Evolutionary conservation across 768 basidiomycete species (phyloP), one percentile per base, ranked within the genome.

Genomic region (Leccinum subgranulosum): DNA sequence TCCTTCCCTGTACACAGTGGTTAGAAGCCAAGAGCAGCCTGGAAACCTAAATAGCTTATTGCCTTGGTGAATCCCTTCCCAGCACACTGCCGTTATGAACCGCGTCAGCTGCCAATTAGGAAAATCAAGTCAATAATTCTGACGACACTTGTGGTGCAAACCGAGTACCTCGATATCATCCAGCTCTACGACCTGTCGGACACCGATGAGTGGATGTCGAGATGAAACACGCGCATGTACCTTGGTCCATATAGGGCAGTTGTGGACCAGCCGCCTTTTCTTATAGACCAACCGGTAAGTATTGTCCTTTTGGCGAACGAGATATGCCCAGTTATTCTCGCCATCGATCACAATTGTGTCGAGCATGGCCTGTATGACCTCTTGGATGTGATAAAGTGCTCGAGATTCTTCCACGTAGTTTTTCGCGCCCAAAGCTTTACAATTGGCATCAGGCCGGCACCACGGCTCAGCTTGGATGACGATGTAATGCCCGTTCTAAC

Each of bases 351-450:
- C 60, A 49, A 73, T 66, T 4, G 49, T 57, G 23, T 74, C 73
- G 5, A 74, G 56, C 72, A 74, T 74, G 8, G 67, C 64, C 41
- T 73, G 73, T 54, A 73, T 57, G 6, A 72, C 68, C 47, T 74
- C 72, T 56, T 61, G 57, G 36, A 73, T 48, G 23, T 72, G 53
- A 34, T 45, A 59, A 6, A 59, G 62, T 2, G 72, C 71, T 25
- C 61, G 57, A 19, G 21, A 21, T 47, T 73, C 71, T 34, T 64
- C 66, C 23, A 55, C 1, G 46, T 55, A 63, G 15, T 28, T 4
- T 2, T 15, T 19, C 5, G 15, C 36, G 6, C 6, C 15, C 17
- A 1, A 6, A 8, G 34, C 33, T 14, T 49, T 6, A 12, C 52
- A 50, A 17, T 25, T 21, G 36, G 54, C 12, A 11, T 54, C 60